phyloP scores from a whole-genome alignment of 164 flowering plant genomes.

The Macadamia integrifolia region DNA sequence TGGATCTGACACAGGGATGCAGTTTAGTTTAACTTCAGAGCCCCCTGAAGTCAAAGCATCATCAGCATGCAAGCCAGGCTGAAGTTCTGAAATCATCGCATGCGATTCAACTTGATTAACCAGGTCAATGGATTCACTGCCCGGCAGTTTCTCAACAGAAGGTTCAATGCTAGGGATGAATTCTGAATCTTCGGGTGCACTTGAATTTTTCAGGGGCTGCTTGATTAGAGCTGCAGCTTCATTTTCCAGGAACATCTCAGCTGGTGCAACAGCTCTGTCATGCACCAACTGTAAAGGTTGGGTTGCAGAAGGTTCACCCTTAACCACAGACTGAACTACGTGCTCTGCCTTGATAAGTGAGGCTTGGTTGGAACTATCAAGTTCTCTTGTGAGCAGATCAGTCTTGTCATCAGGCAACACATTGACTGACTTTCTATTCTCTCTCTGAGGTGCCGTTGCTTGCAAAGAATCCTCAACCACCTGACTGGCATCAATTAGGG shows the following conservation, averaged over 20 bases:
- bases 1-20: not conserved
- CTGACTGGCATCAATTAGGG: no score
- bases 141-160: not conserved
- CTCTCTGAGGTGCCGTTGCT: no score
- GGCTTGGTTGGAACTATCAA: not conserved
- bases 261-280: not conserved
- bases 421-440: no score
- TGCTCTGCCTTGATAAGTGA: constrained; percentile 9
- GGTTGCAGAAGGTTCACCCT: constrained; percentile 1
- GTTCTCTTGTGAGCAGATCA: no score
- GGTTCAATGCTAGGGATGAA: not conserved
- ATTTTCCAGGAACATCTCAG: not conserved
- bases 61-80: not conserved
- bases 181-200: not conserved
- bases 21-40: not conserved
- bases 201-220: not conserved
- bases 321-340: constrained; percentile 1
- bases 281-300: not conserved
- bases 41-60: not conserved
- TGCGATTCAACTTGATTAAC: not conserved
- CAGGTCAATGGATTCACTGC: not conserved
- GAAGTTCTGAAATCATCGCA: not conserved
- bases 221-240: not conserved
- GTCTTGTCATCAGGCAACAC: no score
- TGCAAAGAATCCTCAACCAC: no score